A percentile compares a stretch with the other conserved stretches of the same genome.
Evolutionary conservation across 495 filamentous ascomycete species (phyloP).

Genomic region (Pseudotulostoma volvatum): DNA sequence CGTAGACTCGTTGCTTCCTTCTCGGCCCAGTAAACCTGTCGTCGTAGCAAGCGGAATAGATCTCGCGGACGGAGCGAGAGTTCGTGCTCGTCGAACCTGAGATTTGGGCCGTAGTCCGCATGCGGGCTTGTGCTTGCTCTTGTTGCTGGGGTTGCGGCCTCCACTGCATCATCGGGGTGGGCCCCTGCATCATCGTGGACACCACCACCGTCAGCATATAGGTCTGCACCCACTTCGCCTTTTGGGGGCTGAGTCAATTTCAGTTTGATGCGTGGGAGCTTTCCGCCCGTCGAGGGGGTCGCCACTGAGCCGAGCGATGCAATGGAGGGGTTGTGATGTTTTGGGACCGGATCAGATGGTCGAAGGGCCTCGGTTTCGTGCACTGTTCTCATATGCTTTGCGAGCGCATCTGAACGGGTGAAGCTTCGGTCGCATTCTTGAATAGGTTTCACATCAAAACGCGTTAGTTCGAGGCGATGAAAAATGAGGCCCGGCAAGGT

Average conservation of each 20-base stretch:
- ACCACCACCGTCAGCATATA: conserved; percentile 27
- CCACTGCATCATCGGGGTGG: background rate
- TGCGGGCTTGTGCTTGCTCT: conserved; percentile 5
- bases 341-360: conserved; percentile 73
- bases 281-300: conserved; percentile 39
- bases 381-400: conserved; percentile 97
- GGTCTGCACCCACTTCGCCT: conserved; percentile 37
- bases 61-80: conserved; percentile 48
- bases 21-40: conserved; percentile 69
- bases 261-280: conserved; percentile 49
- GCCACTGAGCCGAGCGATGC: conserved; percentile 14
- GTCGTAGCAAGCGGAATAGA: conserved; percentile 55
- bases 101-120: conserved; percentile 21
- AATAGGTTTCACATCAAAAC: background rate
- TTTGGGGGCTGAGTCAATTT: conserved; percentile 38
- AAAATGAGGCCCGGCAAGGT: background rate
- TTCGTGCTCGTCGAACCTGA: conserved; percentile 54
- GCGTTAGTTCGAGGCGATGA: background rate
- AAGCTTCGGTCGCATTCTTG: conserved; percentile 95
- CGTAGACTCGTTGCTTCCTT: conserved; percentile 48
- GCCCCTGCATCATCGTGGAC: conserved; percentile 22
- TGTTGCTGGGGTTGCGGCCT: no score
- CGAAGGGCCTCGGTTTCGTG: conserved; percentile 91
- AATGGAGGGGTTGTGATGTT: conserved; percentile 44
- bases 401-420: conserved; percentile 87